A percentile compares a stretch with the other conserved stretches of the same genome.
phyloP scores from a whole-genome alignment of 441 rosid species.

The Corymbia calophylla region DNA sequence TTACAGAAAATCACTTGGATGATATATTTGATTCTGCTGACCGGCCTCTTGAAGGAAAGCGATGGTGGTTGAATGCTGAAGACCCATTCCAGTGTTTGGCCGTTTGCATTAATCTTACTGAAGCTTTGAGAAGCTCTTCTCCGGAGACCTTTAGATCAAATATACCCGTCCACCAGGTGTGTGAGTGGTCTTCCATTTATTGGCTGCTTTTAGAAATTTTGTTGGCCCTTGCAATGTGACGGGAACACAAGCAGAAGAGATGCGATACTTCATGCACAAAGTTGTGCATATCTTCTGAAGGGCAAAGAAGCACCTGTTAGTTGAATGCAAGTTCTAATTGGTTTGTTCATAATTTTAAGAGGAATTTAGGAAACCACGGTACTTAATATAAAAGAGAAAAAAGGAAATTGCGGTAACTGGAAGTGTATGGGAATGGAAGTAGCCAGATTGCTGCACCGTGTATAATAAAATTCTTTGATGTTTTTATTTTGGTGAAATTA shows the following conservation, averaged over 20 bases:
- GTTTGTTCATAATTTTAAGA: neutral
- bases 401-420: neutral
- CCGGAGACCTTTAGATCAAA: conserved; percentile 70
- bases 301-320: neutral
- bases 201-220: neutral
- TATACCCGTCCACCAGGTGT: conserved; percentile 91
- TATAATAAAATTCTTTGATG: neutral
- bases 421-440: neutral
- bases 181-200: neutral
- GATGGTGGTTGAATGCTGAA: conserved; percentile 98
- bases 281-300: neutral
- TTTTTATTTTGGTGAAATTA: neutral
- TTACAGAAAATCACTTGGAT: conserved; percentile 78
- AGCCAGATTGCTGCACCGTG: neutral
- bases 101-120: conserved; percentile 75
- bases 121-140: conserved; percentile 83
- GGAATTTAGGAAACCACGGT: neutral
- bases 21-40: conserved; percentile 97
- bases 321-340: neutral
- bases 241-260: neutral
- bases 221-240: neutral
- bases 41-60: conserved; percentile 81
- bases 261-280: neutral
- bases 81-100: conserved; percentile 98
- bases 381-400: neutral